These are phyloP conservation scores for Mucor indicus DNA, from an alignment of 371 early-diverging fungal species.

Conservation along the genomic window DNA sequence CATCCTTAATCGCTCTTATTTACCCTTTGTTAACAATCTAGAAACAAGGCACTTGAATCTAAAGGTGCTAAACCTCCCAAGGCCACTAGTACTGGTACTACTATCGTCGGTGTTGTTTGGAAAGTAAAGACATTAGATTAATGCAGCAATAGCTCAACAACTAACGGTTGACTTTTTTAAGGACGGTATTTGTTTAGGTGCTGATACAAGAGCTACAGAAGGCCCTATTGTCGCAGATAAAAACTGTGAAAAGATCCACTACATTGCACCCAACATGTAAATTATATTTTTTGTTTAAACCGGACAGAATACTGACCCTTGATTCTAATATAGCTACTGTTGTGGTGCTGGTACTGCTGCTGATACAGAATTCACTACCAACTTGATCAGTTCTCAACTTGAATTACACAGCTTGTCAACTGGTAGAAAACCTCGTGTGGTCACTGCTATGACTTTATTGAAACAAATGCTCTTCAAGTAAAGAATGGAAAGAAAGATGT, in stretches of 20 bases:
- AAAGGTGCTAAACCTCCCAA: conserved; percentile 84
- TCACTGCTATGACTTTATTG: conserved; percentile 94
- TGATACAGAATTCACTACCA: conserved; percentile 97
- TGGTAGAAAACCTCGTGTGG: conserved; percentile 86
- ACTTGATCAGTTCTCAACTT: conserved; percentile 90
- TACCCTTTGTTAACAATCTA: too few species aligned
- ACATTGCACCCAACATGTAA: conserved; percentile 96
- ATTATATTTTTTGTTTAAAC: not conserved
- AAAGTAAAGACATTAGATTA: conserved; percentile 52
- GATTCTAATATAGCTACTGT: conserved; percentile 74
- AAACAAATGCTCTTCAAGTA: conserved; percentile 95
- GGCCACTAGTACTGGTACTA: conserved; percentile 98
- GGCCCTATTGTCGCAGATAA: conserved; percentile 99
- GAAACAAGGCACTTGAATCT: conserved; percentile 74
- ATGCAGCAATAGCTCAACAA: not conserved
- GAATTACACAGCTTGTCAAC: conserved; percentile 91
- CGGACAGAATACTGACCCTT: not conserved
- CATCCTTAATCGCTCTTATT: too few species aligned
- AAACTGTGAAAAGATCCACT: conserved; percentile 99
- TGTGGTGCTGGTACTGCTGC: conserved; percentile 99
- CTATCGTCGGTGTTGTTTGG: conserved; percentile 94
- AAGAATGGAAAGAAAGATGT: not conserved
- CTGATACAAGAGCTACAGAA: conserved; percentile 99
- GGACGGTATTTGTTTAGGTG: conserved; percentile 98
- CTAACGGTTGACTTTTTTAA: conserved; percentile 16